Evolutionary conservation across 257 asterid species (phyloP), one percentile per base, ranked within the genome.

Genomic region (Fraxinus excelsior): DNA sequence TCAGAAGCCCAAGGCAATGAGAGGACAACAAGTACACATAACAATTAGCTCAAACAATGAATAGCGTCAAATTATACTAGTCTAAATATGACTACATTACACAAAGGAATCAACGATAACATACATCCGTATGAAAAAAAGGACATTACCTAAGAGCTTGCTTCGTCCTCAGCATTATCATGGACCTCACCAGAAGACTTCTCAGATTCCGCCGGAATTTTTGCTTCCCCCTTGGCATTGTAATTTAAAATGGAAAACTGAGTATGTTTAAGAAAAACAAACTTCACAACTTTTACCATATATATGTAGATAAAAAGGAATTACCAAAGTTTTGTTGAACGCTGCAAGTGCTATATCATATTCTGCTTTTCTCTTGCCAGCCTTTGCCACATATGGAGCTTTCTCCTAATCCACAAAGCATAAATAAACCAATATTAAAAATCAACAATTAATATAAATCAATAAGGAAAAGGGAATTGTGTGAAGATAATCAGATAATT

Each of bases 131-230:
- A 12, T 40, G 49, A 42, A 42, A 29, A 34, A 42, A 42, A 12
- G 51, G 51, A 42, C 51, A 67, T 40, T 28, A 72, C 75, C 80
- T 73, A 73, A 79, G 74, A 79, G 69, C 82, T 79, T 66, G 82
- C 74, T 38, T 79, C 78, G 70, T 79, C 78, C 56, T 73, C 78
- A 34, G 71, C 77, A 13, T 35, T 40, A 73, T 73, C 78, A 5
- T 66, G 32, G 37, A 79, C 78, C 74, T 79, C 82, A 21, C 42
- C 53, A 32, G 74, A 79, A 34, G 75, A 69, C 58, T 77, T 71
- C 76, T 16, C 80, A 23, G 80, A 77, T 70, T 67, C 78, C 0
- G 18, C 70, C 14, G 82, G 42, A 35, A 26, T 42, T 35, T 38
- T 26, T 42, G 44, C 64, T 56, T 58, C 76, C 8, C 9, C 58